Conservation (phyloP, 164 flowering plant species). For the Piper betle region DNA sequence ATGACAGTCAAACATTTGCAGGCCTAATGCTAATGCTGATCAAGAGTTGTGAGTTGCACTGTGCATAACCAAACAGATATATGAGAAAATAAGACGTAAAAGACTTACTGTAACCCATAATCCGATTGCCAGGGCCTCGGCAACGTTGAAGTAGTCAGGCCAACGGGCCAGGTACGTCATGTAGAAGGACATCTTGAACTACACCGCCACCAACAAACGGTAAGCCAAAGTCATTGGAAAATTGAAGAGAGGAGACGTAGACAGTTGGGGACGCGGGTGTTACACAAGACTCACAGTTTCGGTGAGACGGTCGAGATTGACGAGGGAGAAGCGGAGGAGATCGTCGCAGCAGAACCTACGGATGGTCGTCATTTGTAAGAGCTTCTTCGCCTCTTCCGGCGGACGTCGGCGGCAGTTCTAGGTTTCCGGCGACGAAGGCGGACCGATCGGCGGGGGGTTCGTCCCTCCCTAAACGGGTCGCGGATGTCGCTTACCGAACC, state of each 20-base stretch:
- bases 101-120: constrained; percentile 85
- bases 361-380: constrained; percentile 55
- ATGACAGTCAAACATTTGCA: too few species aligned
- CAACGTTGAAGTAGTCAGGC: constrained; percentile 94
- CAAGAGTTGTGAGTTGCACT: too few species aligned
- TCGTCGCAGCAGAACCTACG: constrained; percentile 87
- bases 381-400: neutral
- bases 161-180: constrained; percentile 91
- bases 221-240: neutral
- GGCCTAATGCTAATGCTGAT: too few species aligned
- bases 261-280: neutral
- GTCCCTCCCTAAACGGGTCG: too few species aligned
- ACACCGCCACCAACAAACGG: constrained; percentile 5
- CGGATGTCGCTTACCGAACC: neutral
- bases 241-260: neutral
- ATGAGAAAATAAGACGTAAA: neutral
- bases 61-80: too few species aligned
- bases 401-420: neutral
- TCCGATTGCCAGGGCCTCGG: constrained; percentile 65
- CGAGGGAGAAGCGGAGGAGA: constrained; percentile 74
- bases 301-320: constrained; percentile 80
- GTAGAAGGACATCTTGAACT: constrained; percentile 99
- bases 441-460: too few species aligned
- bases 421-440: neutral
- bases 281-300: constrained; percentile 44